Conservation (phyloP, 257 asterid genomes). For the Mitragyna speciosa region DNA sequence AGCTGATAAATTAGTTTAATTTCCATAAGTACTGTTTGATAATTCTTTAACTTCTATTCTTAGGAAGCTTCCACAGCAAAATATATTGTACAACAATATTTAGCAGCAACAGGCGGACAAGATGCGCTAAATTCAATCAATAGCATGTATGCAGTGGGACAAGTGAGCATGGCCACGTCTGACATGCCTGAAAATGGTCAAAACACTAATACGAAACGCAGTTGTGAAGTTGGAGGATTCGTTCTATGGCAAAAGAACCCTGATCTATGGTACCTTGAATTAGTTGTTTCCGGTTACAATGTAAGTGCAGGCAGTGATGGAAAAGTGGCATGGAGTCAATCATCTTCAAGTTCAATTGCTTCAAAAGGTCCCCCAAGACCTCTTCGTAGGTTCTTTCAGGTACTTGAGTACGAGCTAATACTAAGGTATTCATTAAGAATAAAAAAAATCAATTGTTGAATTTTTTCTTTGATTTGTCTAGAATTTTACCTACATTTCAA, state of each 20-base stretch:
- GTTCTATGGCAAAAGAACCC: slow-evolving; percentile 96
- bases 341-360: slow-evolving; percentile 53
- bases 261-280: slow-evolving; percentile 84
- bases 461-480: neutral
- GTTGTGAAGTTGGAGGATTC: slow-evolving; percentile 72
- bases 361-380: slow-evolving; percentile 88
- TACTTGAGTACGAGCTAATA: neutral
- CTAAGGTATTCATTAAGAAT: too few species aligned
- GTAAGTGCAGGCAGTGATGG: slow-evolving; percentile 90
- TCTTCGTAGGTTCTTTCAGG: slow-evolving; percentile 89
- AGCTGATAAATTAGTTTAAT: neutral
- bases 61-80: slow-evolving; percentile 87
- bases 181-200: slow-evolving; percentile 34
- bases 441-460: too few species aligned
- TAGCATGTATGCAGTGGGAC: slow-evolving; percentile 93
- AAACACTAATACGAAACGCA: slow-evolving; percentile 13
- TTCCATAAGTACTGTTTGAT: neutral
- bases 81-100: slow-evolving; percentile 87
- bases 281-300: slow-evolving; percentile 68
- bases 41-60: neutral
- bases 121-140: slow-evolving; percentile 51
- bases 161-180: slow-evolving; percentile 66
- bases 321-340: slow-evolving; percentile 74
- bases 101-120: slow-evolving; percentile 89
- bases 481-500: too few species aligned